Evolutionary conservation across 495 filamentous ascomycete species (phyloP).

Genomic region (Xylaria longipes): DNA sequence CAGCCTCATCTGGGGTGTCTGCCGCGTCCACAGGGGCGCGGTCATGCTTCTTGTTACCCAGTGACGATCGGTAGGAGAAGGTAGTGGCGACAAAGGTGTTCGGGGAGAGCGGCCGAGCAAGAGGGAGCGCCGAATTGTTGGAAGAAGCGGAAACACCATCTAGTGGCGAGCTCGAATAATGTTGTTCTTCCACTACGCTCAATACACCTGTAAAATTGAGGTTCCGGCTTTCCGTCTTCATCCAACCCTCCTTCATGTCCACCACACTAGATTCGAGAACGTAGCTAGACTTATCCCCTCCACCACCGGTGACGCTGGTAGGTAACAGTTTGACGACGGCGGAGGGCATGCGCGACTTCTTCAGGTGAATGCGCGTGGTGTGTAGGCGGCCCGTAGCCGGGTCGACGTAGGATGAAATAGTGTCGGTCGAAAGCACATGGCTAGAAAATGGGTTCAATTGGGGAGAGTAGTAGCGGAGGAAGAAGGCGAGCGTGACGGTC

Average conservation of each 20-base stretch:
- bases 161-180: conserved; percentile 63
- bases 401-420: conserved; percentile 86
- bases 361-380: conserved; percentile 90
- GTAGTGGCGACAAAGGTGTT: conserved; percentile 83
- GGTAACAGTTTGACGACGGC: conserved; percentile 83
- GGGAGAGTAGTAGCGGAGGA: conserved; percentile 87
- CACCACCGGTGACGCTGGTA: conserved; percentile 68
- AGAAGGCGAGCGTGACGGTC: conserved; percentile 93
- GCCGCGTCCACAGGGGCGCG: conserved; percentile 42
- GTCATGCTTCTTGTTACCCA: conserved; percentile 74
- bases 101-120: conserved; percentile 32
- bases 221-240: conserved; percentile 82
- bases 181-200: conserved; percentile 88
- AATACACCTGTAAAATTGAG: conserved; percentile 92
- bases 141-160: conserved; percentile 23
- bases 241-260: conserved; percentile 87
- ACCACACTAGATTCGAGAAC: conserved; percentile 92
- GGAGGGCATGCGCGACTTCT: conserved; percentile 87
- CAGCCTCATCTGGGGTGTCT: conserved; percentile 27
- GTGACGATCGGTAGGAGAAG: conserved; percentile 82
- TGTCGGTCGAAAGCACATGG: conserved; percentile 96
- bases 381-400: conserved; percentile 78
- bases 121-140: conserved; percentile 3
- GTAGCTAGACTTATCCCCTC: conserved; percentile 79
- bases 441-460: conserved; percentile 85